Percentiles rank a stretch among this genome's conserved stretches.
Evolutionary conservation across 225 moss, liverwort and hornwort genomes (phyloP).

Genomic region (Physcomitrellopsis africana): DNA sequence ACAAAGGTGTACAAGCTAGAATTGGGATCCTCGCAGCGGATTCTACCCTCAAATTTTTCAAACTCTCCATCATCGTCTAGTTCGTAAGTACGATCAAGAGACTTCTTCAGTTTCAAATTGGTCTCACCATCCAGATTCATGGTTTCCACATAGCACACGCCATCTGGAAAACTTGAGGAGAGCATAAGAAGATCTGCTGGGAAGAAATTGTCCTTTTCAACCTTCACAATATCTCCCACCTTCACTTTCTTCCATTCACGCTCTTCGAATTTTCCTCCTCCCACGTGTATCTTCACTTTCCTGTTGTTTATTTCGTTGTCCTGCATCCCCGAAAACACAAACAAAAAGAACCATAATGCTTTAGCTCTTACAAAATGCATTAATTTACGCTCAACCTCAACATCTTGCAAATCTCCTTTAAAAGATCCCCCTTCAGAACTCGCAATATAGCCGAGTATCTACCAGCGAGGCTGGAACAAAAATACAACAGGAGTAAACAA

Average conservation of each 20-base stretch:
- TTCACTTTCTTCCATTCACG: conserved; percentile 85
- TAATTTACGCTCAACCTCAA: too few species aligned
- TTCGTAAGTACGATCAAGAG: conserved; percentile 85
- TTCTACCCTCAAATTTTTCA: conserved; percentile 55
- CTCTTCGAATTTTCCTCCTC: conserved; percentile 71
- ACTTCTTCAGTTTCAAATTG: conserved; percentile 87
- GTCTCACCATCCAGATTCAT: conserved; percentile 99
- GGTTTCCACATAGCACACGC: conserved; percentile 98
- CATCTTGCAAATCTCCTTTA: too few species aligned
- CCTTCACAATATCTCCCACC: conserved; percentile 92
- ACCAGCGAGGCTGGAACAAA: too few species aligned
- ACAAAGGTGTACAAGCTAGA: conserved; percentile 91
- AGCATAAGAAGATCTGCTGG: conserved; percentile 97
- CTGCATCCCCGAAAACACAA: conserved; percentile 37
- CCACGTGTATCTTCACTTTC: conserved; percentile 67
- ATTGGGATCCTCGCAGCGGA: conserved; percentile 97
- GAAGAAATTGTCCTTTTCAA: conserved; percentile 93
- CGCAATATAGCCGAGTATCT: too few species aligned
- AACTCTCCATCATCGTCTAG: conserved; percentile 83
- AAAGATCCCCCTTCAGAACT: too few species aligned
- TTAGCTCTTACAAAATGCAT: neutral
- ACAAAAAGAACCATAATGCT: conserved; percentile 20
- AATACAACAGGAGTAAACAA: too few species aligned
- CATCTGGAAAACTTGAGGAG: conserved; percentile 91
- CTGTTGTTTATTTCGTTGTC: conserved; percentile 93